Conservation (phyloP, 352 stramenopile genomes). For the Pythium pectinolyticum region DNA sequence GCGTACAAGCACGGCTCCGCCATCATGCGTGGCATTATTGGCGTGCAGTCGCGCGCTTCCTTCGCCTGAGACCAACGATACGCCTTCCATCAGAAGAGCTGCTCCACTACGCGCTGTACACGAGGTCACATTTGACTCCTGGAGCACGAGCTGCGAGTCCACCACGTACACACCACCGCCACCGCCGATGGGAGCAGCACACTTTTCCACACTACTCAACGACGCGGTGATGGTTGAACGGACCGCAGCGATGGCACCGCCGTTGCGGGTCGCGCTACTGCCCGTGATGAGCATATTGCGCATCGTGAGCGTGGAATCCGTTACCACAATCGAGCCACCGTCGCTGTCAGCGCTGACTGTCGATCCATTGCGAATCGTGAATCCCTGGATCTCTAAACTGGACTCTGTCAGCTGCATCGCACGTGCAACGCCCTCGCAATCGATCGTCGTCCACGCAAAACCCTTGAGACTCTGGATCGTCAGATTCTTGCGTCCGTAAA, state of each 20-base stretch:
- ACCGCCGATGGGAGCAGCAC: background rate
- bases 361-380: conserved; percentile 44
- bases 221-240: background rate
- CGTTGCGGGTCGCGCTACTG: background rate
- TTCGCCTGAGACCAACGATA: background rate
- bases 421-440: conserved; percentile 33
- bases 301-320: conserved; percentile 1
- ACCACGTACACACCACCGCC: conserved; percentile 15
- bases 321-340: conserved; percentile 10
- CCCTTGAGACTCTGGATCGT: conserved; percentile 49
- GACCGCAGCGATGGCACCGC: conserved; percentile 5
- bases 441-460: conserved; percentile 45
- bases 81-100: background rate
- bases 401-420: conserved; percentile 23
- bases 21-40: conserved; percentile 20
- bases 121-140: conserved; percentile 17
- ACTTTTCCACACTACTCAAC: background rate
- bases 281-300: conserved; percentile 31
- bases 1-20: conserved; percentile 23
- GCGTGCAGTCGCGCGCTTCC: background rate
- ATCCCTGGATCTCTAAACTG: conserved; percentile 32
- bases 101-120: conserved; percentile 11
- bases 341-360: conserved; percentile 18
- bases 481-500: conserved; percentile 22
- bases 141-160: conserved; percentile 9